Conservation (phyloP, 2,329 filamentous ascomycete species). For the Aspergillus sergii region DNA sequence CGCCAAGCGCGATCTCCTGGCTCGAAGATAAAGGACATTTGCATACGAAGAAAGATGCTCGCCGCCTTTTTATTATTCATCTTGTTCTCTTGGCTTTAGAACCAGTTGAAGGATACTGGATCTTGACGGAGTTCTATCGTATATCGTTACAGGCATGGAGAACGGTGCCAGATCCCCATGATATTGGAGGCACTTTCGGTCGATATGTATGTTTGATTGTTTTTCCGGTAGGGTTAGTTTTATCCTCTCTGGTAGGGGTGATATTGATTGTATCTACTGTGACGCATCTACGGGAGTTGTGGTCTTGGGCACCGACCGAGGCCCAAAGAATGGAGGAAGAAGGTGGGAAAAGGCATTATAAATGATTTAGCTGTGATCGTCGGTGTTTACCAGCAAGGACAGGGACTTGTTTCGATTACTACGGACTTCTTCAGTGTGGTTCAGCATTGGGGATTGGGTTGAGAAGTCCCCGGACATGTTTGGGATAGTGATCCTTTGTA, state of each 20-base stretch:
- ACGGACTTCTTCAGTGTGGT: no score
- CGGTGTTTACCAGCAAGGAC: no score
- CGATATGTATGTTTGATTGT: background rate
- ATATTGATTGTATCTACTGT: background rate
- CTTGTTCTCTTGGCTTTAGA: background rate
- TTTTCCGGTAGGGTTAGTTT: background rate
- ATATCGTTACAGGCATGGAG: background rate
- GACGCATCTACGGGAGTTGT: background rate
- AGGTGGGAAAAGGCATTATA: background rate
- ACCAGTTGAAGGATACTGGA: background rate
- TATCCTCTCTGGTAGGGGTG: background rate
- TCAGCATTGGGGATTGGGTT: no score
- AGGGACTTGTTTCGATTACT: no score
- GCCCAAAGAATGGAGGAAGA: fast-evolving
- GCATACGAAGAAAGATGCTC: background rate
- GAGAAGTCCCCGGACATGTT: no score
- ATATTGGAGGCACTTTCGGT: background rate
- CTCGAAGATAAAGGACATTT: background rate
- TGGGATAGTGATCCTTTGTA: no score
- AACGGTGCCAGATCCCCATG: background rate
- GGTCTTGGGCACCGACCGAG: background rate
- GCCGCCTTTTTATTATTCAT: background rate
- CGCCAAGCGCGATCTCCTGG: background rate
- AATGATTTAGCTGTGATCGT: no score
- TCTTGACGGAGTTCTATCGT: background rate